Conservation (phyloP, 1,284 basidiomycete genomes). For the Ceratobasidium papillatum region DNA sequence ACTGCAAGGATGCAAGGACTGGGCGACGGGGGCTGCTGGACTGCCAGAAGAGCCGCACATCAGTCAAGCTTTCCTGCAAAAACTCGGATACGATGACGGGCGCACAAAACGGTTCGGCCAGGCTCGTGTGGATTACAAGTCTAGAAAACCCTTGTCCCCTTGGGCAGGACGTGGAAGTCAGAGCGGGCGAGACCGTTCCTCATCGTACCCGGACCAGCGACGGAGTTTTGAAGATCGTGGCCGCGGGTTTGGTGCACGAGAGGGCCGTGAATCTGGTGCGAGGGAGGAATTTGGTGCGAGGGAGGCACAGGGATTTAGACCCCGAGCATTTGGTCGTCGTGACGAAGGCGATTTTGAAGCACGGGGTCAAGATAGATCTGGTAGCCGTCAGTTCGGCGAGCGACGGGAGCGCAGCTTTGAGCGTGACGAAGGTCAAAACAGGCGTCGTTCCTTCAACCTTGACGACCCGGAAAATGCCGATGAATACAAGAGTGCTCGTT, state of each 20-base stretch:
- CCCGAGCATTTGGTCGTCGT: slow-evolving; percentile 73
- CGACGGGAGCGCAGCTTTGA: neutral
- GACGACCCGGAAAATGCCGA: slow-evolving; percentile 24
- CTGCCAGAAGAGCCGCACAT: slow-evolving; percentile 50
- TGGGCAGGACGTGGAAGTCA: slow-evolving; percentile 16
- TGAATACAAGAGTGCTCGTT: slow-evolving; percentile 9
- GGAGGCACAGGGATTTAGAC: slow-evolving; percentile 1
- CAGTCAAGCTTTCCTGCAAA: slow-evolving; percentile 31
- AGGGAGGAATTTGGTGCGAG: neutral
- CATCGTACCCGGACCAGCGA: neutral
- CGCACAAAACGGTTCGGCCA: slow-evolving; percentile 19
- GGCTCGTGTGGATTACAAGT: neutral
- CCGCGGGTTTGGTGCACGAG: neutral
- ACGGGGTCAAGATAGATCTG: slow-evolving; percentile 85
- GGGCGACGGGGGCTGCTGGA: slow-evolving; percentile 67
- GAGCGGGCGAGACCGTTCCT: neutral
- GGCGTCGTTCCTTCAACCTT: slow-evolving; percentile 1
- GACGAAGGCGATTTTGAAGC: slow-evolving; percentile 87
- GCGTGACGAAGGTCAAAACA: neutral
- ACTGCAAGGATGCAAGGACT: slow-evolving; percentile 69
- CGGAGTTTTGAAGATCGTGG: neutral
- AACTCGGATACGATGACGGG: slow-evolving; percentile 39
- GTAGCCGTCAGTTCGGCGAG: slow-evolving; percentile 77
- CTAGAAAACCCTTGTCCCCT: neutral
- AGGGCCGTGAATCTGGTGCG: neutral